phyloP scores from a whole-genome alignment of 495 filamentous ascomycete species.

The Talaromyces liani region DNA sequence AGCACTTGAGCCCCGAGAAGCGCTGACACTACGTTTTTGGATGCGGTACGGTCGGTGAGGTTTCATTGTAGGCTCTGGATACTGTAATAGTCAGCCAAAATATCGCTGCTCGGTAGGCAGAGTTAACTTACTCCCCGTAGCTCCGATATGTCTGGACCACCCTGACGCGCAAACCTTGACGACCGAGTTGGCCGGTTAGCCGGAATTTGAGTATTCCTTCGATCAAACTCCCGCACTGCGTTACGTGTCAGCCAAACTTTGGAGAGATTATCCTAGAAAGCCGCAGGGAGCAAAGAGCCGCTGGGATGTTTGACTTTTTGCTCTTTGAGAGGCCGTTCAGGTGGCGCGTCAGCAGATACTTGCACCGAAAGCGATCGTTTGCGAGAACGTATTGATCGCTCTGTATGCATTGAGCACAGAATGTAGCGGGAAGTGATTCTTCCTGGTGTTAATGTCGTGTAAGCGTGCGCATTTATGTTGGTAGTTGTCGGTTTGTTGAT shows the following conservation, averaged over 20 bases:
- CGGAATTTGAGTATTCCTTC: constrained; percentile 7
- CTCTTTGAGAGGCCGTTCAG: too few relatives aligned
- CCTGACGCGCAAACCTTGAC: background rate
- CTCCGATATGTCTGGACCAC: constrained; percentile 7
- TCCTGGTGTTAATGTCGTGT: too few relatives aligned
- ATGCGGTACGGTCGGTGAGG: background rate
- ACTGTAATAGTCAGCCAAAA: background rate
- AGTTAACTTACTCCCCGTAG: constrained; percentile 7
- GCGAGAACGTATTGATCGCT: too few relatives aligned
- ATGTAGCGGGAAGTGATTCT: too few relatives aligned
- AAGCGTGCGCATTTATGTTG: too few relatives aligned
- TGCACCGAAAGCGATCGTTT: too few relatives aligned
- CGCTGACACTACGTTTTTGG: background rate
- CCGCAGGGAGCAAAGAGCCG: background rate
- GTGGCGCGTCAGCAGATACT: too few relatives aligned
- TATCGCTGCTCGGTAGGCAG: background rate
- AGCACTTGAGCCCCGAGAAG: constrained; percentile 3
- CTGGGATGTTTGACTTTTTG: background rate
- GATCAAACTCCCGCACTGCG: constrained; percentile 1
- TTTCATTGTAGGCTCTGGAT: constrained; percentile 1
- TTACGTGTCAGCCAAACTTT: constrained; percentile 4
- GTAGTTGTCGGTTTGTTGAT: too few relatives aligned
- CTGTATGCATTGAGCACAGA: too few relatives aligned
- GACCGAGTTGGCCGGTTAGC: too few relatives aligned
- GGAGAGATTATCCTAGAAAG: background rate